Percentiles rank a stretch among this genome's conserved stretches.
Evolutionary conservation across 2,329 filamentous ascomycete genomes (phyloP).

Genomic region (Talaromyces atroroseus): DNA sequence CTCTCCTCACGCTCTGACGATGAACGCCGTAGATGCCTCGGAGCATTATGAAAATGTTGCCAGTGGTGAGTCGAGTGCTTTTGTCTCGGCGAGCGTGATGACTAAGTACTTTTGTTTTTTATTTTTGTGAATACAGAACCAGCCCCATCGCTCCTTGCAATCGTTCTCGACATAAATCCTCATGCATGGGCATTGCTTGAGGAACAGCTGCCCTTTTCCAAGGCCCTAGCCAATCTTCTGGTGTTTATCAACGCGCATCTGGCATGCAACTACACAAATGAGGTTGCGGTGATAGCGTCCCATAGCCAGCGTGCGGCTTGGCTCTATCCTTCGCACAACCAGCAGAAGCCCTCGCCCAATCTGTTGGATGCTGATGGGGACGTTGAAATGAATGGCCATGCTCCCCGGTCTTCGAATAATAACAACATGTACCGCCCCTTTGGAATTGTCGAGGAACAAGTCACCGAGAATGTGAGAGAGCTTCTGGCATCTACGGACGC

Average conservation of each 20-base stretch:
- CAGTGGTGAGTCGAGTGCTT: conserved; percentile 33
- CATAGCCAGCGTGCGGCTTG: conserved; percentile 82
- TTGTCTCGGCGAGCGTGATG: not conserved
- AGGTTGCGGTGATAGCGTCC: conserved; percentile 84
- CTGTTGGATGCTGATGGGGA: conserved; percentile 43
- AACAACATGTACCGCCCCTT: conserved; percentile 93
- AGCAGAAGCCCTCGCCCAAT: conserved; percentile 14
- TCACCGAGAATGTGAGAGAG: conserved; percentile 67
- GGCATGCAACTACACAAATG: conserved; percentile 87
- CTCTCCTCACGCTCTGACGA: conserved; percentile 29
- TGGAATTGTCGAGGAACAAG: conserved; percentile 73
- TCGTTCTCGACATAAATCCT: conserved; percentile 94
- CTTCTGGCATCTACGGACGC: conserved; percentile 66
- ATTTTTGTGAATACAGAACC: conserved; percentile 40
- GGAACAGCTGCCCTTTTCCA: conserved; percentile 69
- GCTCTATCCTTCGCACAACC: conserved; percentile 66
- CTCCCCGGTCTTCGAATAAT: conserved; percentile 28
- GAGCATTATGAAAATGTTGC: conserved; percentile 48
- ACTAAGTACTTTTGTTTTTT: not conserved
- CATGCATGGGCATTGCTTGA: conserved; percentile 82
- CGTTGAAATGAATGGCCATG: conserved; percentile 50
- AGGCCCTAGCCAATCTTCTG: conserved; percentile 80
- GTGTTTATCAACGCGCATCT: conserved; percentile 97
- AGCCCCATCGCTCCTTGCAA: conserved; percentile 75
- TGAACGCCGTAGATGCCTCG: conserved; percentile 62